Evolutionary conservation across 257 asterid genomes (phyloP), one percentile per base, ranked within the genome.

Genomic region (Solanum virginianum): DNA sequence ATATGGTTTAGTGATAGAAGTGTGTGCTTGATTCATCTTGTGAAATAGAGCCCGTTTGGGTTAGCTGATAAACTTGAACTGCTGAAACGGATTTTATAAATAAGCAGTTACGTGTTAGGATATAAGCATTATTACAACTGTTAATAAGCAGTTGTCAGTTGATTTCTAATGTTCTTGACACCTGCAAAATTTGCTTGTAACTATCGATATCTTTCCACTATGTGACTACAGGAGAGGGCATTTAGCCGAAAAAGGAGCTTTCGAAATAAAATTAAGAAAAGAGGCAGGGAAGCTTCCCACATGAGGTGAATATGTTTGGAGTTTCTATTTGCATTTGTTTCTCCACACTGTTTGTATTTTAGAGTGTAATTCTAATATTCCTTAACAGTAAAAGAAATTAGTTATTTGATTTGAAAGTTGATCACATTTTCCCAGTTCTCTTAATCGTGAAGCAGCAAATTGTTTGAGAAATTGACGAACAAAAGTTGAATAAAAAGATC

Each of bases 161-260:
- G 63, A 51, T 51, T 24, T 77, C 24, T 24, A 24, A 4, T 53
- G 65, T 26, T 26, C 26, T 16, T 29, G 82, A 79, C 11, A 77
- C 26, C n/a, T 53, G 26, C 49, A 51, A 77, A 77, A 53, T 47
- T 77, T 77, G 82, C 17, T 77, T 53, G 3, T 0, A 16, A 75
- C 63, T 24, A 79, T 29, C 43, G 26, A n/a, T 77, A 54, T 77
- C 43, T 17, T 83, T 71, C 24, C 47, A 20, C 26, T 86, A 16
- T 85, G 45, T 91, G 82, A 57, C 62, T 93, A 87, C 93, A 95
- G 99, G 98, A 97, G 86, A 93, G 90, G 65, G 99, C 97, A 36
- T 97, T 97, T 85, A 97, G 98, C 89, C 89, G 98, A 86, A 97
- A 95, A 91, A 95, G 99, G 89, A 86, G 99, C 87, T 95, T 97